Evolutionary conservation across 108 stramenopile genomes (phyloP).

Genomic region (Fragilariopsis cylindrus): DNA sequence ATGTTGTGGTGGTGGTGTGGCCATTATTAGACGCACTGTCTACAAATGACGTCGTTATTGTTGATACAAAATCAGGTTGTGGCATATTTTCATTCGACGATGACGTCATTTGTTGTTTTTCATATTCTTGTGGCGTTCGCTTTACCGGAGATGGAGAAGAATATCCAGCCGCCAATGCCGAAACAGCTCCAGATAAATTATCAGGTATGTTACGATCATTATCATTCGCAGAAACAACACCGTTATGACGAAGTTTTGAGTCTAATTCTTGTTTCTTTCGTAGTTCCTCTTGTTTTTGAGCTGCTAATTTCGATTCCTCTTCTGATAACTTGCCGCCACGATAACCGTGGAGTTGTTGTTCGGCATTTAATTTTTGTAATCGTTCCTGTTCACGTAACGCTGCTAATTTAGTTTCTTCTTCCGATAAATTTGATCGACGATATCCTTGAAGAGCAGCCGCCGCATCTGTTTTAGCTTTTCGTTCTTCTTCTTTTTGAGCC

Average conservation of each 20-base stretch:
- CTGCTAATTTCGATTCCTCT: conserved; percentile 29
- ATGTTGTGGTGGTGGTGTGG: background rate
- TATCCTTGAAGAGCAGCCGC: conserved; percentile 25
- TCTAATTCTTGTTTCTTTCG: conserved; percentile 24
- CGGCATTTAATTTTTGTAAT: conserved; percentile 28
- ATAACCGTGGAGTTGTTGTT: conserved; percentile 18
- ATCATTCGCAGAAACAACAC: conserved; percentile 2
- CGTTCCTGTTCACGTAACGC: conserved; percentile 29
- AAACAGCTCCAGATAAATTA: conserved; percentile 17
- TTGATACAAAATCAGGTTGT: background rate
- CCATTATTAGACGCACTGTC: background rate
- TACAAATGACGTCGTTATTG: background rate
- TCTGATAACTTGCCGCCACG: conserved; percentile 22
- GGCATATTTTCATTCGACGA: background rate
- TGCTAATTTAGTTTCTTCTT: conserved; percentile 27
- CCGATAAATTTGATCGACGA: conserved; percentile 20
- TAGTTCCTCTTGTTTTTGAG: conserved; percentile 25
- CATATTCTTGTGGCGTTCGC: background rate
- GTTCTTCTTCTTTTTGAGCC: conserved; percentile 31
- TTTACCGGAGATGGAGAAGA: background rate
- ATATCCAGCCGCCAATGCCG: conserved; percentile 19
- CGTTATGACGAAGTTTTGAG: conserved; percentile 11
- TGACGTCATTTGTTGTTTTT: background rate
- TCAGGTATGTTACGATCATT: background rate
- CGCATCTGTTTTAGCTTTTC: conserved; percentile 21